These are phyloP conservation scores for Penicillium sp. DNA, from an alignment of 2,329 filamentous ascomycete genomes.

Conservation along the genomic window DNA sequence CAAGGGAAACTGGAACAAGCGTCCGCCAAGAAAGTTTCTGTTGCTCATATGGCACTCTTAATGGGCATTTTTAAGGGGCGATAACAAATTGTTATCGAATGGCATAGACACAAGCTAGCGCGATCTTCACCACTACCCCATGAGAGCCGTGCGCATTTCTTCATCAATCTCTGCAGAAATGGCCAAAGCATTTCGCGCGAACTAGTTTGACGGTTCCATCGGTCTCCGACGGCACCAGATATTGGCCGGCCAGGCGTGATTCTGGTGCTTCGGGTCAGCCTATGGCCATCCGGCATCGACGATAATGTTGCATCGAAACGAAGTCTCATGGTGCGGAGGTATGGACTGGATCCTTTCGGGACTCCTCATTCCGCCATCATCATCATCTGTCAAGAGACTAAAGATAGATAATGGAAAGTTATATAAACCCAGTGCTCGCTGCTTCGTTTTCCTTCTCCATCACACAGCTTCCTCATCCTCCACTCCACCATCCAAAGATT, in stretches of 20 bases:
- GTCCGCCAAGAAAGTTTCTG: not conserved
- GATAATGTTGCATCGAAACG: constrained; percentile 6
- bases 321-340: not conserved
- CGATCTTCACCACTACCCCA: not conserved
- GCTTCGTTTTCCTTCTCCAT: not conserved
- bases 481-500: not conserved
- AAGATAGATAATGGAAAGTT: not conserved
- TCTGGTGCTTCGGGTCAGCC: not conserved
- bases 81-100: not conserved
- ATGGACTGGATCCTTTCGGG: not conserved
- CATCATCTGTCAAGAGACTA: not conserved
- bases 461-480: not conserved
- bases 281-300: not conserved
- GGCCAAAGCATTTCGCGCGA: not conserved
- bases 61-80: not conserved
- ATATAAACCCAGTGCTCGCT: not conserved
- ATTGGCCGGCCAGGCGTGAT: not conserved
- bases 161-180: constrained; percentile 5
- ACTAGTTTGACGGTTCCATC: not conserved
- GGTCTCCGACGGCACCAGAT: constrained; percentile 7
- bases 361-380: not conserved
- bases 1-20: not conserved
- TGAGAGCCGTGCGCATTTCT: constrained; percentile 4
- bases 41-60: not conserved
- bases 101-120: not conserved